Base-by-base conservation (phyloP, 768 basidiomycete species). In the Lactarius sp. region DNA sequence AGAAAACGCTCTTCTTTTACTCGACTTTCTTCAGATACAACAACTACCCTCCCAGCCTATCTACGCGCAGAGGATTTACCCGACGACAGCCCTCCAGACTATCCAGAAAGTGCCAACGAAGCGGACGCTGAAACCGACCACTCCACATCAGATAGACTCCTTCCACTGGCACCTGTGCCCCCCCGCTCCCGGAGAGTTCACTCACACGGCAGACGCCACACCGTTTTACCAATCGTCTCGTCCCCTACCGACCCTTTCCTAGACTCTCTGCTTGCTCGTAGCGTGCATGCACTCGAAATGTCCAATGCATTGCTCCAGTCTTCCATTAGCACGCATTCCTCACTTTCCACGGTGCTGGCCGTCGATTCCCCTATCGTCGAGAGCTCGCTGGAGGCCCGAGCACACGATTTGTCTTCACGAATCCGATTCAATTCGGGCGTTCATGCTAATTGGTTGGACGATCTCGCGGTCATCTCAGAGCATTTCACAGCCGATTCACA, bases 221-320 rank as follows among this genome's bases (percentile, higher is more conserved):
- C 66, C 41, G 61, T 64, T 54, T 66, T 59, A 58, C 67, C 68
- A 49, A 44, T 56, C 69, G 36, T 62, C 60, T 50, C 66, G 37
- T 55, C 74, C 22, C 72, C 76, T 3, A 69, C 59, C 54, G 85
- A 88, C 71, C 81, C 82, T 13, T 85, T 81, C 69, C 80, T 92
- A 33, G 92, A 93, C 73, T 81, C 86, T n/a, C 77, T 93, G 16
- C 80, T 93, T 1, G 88, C 85, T 62, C 84, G 91, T 66, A 91
- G 89, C 67, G 88, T 93, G 14, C 85, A 91, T 74, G 91, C 91
- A 1, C 78, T 94, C 9, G 92, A 93, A 72, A 85, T 92, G 79
- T 93, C 91, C 5, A 93, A 93, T 62, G 81, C 85, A 3, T 77
- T 93, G 12, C 77, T 94, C 52, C 86, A 90, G 70, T 85, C 84